These are phyloP conservation scores for Lachancea waltii DNA, from an alignment of 805 yeast genomes.

Conservation along the genomic window DNA sequence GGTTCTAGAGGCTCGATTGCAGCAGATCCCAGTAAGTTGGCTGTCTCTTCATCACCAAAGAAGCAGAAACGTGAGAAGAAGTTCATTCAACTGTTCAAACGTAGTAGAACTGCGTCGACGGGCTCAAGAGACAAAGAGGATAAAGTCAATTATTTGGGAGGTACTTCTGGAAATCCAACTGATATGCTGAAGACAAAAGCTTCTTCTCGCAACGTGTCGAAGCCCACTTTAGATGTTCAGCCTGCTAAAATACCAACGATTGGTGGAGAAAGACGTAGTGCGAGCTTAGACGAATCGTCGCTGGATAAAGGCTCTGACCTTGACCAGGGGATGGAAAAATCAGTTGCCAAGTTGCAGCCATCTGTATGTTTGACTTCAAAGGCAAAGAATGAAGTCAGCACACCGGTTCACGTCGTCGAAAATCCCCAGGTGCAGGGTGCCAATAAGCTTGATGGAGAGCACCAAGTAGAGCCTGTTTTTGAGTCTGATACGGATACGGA, in stretches of 20 bases:
- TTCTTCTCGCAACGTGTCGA: not conserved
- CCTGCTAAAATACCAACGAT: not conserved
- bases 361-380: not conserved
- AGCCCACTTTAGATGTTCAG: too few species aligned
- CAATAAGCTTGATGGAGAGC: too few species aligned
- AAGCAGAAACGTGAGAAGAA: slow-evolving; percentile 21
- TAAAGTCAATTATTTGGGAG: too few species aligned
- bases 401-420: too few species aligned
- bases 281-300: not conserved
- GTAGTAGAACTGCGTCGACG: slow-evolving; percentile 9
- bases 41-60: slow-evolving; percentile 2
- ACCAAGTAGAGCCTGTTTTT: too few species aligned
- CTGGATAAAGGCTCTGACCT: not conserved
- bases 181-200: not conserved
- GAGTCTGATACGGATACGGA: not conserved
- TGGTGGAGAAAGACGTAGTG: not conserved
- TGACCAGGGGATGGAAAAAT: not conserved
- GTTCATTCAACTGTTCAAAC: slow-evolving; percentile 22
- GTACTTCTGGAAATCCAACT: not conserved
- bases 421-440: too few species aligned
- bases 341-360: not conserved
- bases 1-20: not conserved
- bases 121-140: slow-evolving; percentile 4
- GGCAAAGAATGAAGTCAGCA: too few species aligned
- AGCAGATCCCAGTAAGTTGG: not conserved